Conservation (phyloP, 805 yeast species). For the Kuraishia borneana region DNA sequence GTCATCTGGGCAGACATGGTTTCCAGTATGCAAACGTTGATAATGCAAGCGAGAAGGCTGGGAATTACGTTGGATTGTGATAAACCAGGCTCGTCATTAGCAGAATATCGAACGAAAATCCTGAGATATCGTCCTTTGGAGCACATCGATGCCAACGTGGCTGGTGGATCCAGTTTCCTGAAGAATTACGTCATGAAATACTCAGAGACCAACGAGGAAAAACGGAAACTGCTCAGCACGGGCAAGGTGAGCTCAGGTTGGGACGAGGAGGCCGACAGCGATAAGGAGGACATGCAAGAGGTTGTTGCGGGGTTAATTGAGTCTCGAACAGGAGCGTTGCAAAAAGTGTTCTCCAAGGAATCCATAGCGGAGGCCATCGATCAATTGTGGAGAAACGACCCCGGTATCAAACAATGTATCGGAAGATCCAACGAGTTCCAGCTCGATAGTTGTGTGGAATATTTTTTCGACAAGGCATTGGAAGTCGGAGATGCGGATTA, state of each 20-base stretch:
- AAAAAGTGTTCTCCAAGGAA: constrained; percentile 16
- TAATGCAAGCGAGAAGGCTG: constrained; percentile 63
- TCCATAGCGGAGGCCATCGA: constrained; percentile 63
- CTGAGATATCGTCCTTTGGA: constrained; percentile 48
- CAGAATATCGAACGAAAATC: constrained; percentile 34
- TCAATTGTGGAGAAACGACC: constrained; percentile 58
- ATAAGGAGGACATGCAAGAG: constrained; percentile 4
- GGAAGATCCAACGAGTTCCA: constrained; percentile 66
- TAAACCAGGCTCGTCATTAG: constrained; percentile 33
- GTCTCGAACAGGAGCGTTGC: not conserved
- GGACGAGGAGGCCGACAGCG: constrained; percentile 10
- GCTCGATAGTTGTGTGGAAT: constrained; percentile 71
- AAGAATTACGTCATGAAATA: constrained; percentile 56
- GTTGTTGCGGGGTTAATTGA: constrained; percentile 2
- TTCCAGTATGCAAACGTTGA: constrained; percentile 68
- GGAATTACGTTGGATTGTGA: constrained; percentile 62
- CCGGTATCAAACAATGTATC: constrained; percentile 52
- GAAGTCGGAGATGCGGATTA: constrained; percentile 57
- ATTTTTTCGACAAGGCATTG: constrained; percentile 65
- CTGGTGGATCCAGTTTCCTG: constrained; percentile 54
- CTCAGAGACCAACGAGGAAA: constrained; percentile 39
- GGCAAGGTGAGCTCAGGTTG: constrained; percentile 30
- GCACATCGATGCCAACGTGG: constrained; percentile 51
- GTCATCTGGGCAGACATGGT: constrained; percentile 91
- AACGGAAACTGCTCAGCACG: constrained; percentile 41